Evolutionary conservation across 164 flowering plant genomes (phyloP).

Genomic region (Echeveria elegans): DNA sequence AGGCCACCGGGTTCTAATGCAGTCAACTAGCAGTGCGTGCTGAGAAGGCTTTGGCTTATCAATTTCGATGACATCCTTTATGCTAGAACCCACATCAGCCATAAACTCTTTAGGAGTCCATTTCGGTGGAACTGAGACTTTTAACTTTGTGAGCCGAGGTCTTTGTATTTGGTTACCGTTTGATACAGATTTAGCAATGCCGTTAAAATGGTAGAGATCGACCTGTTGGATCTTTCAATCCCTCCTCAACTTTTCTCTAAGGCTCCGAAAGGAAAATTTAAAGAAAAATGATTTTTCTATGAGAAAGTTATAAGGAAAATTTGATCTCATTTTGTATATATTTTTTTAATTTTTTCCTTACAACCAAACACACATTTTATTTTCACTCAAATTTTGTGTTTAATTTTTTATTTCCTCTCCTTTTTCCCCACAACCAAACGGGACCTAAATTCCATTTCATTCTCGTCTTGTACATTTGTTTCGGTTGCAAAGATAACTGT

Average conservation of each 20-base stretch:
- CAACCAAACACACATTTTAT: too few species aligned
- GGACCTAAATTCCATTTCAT: slow-evolving; percentile 74
- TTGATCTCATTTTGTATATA: too few species aligned
- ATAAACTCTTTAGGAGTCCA: slow-evolving; percentile 97
- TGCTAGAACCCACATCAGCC: slow-evolving; percentile 35
- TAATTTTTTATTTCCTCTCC: too few species aligned
- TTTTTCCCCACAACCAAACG: too few species aligned
- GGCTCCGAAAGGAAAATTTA: slow-evolving; percentile 68
- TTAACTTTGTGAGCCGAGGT: slow-evolving; percentile 75
- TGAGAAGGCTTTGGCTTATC: slow-evolving; percentile 56
- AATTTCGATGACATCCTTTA: slow-evolving; percentile 40
- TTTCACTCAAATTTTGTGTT: too few species aligned
- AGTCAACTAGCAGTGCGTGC: slow-evolving; percentile 93
- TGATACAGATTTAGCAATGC: slow-evolving; percentile 86
- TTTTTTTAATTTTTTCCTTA: too few species aligned
- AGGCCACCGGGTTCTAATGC: slow-evolving; percentile 92
- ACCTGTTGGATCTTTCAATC: slow-evolving; percentile 83
- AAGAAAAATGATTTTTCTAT: too few species aligned
- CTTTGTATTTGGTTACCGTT: slow-evolving; percentile 70
- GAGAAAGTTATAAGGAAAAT: too few species aligned
- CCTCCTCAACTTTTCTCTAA: slow-evolving; percentile 79
- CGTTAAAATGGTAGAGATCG: slow-evolving; percentile 95
- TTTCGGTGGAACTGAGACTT: slow-evolving; percentile 86
- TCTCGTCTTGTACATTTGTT: slow-evolving; percentile 75
- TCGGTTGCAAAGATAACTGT: slow-evolving; percentile 88